phyloP scores from a whole-genome alignment of 208 protist genomes.

The Acanthamoeba healyi region DNA sequence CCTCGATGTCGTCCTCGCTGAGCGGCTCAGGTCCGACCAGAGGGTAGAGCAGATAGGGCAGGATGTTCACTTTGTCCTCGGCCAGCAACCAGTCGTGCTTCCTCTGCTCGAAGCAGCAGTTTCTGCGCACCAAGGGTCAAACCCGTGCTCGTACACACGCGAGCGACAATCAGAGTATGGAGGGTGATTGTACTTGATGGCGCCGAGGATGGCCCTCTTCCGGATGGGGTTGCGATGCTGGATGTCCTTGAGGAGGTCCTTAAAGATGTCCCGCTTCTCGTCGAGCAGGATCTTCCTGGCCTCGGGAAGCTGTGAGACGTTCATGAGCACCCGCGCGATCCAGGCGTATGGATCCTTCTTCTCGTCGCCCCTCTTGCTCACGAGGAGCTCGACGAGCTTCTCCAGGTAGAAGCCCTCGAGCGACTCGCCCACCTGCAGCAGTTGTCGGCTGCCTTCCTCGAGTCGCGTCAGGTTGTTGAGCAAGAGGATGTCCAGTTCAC shows the following conservation, averaged over 20 bases:
- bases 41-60: conserved; percentile 49
- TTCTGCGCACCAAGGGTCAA: not conserved
- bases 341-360: conserved; percentile 69
- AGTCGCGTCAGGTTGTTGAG: conserved; percentile 64
- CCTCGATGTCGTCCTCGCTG: conserved; percentile 45
- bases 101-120: conserved; percentile 68
- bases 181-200: conserved; percentile 36
- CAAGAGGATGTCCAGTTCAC: conserved; percentile 46
- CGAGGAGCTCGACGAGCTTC: conserved; percentile 60
- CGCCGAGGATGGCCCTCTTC: conserved; percentile 33
- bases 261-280: conserved; percentile 33
- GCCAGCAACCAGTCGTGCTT: conserved; percentile 52
- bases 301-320: conserved; percentile 25
- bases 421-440: conserved; percentile 70
- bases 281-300: conserved; percentile 39
- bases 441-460: conserved; percentile 60
- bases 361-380: conserved; percentile 57
- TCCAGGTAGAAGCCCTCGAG: conserved; percentile 67
- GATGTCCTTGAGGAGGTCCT: conserved; percentile 52
- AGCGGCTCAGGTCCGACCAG: conserved; percentile 59
- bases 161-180: no score
- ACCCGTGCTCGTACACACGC: no score
- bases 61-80: conserved; percentile 61
- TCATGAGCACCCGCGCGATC: conserved; percentile 43
- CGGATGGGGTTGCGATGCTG: conserved; percentile 57